Percentiles rank a stretch among this genome's conserved stretches.
These are phyloP conservation scores for Periconia sp. DNA, from an alignment of 2,329 filamentous ascomycete genomes.

Conservation along the genomic window DNA sequence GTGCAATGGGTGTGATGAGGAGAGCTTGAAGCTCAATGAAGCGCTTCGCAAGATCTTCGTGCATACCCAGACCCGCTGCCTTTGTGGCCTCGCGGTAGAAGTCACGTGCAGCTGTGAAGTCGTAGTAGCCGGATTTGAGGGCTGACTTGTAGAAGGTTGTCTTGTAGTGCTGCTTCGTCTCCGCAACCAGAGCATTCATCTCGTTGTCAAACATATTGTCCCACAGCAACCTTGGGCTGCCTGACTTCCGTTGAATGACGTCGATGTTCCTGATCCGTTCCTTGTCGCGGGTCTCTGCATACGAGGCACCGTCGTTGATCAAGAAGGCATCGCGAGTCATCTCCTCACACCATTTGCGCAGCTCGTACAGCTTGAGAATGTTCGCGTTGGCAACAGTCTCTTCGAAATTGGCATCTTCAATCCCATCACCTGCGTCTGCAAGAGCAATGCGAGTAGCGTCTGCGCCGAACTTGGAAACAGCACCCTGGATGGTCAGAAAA, in stretches of 20 bases:
- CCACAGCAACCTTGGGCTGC: conserved; percentile 76
- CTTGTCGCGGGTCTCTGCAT: conserved; percentile 48
- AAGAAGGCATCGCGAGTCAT: conserved; percentile 67
- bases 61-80: conserved; percentile 82
- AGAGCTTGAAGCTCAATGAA: conserved; percentile 89
- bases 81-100: conserved; percentile 85
- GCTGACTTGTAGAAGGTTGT: conserved; percentile 48
- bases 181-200: conserved; percentile 80
- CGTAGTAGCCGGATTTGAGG: conserved; percentile 73
- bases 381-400: conserved; percentile 92
- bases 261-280: conserved; percentile 58
- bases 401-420: conserved; percentile 96
- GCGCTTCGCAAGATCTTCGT: conserved; percentile 76
- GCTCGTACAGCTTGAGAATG: conserved; percentile 81
- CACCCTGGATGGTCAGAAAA: conserved; percentile 88
- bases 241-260: conserved; percentile 68
- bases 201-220: conserved; percentile 94
- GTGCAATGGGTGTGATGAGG: conserved; percentile 81
- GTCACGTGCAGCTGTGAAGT: conserved; percentile 86
- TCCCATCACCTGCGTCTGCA: conserved; percentile 91
- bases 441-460: conserved; percentile 91
- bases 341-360: conserved; percentile 93
- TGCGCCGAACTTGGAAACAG: conserved; percentile 90
- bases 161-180: conserved; percentile 79
- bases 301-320: conserved; percentile 51